Evolutionary conservation across 345 rosid species (phyloP).

Genomic region (Eucalyptus victrix): DNA sequence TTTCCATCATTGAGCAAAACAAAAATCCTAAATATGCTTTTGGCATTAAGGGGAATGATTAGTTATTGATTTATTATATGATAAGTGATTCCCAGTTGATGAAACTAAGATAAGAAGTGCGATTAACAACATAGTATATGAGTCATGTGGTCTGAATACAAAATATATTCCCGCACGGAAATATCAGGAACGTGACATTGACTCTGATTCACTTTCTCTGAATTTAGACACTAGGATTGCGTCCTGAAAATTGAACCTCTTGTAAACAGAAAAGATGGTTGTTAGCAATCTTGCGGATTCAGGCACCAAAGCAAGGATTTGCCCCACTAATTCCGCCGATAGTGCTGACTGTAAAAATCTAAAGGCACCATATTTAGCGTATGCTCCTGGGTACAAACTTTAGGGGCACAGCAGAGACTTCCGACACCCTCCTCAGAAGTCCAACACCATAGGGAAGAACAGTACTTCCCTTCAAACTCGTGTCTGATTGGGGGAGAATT

Average conservation of each 20-base stretch:
- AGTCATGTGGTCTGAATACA: background rate
- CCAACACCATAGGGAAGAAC: too few relatives aligned
- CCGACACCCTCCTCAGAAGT: too few relatives aligned
- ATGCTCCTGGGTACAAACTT: too few relatives aligned
- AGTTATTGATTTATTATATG: background rate
- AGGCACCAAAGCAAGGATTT: background rate
- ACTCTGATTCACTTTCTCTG: background rate
- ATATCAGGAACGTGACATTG: background rate
- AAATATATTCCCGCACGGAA: background rate
- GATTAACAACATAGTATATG: background rate
- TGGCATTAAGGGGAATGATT: background rate
- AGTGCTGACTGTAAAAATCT: background rate
- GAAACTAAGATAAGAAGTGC: background rate
- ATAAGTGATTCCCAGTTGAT: background rate
- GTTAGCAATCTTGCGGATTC: background rate
- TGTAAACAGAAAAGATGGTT: background rate
- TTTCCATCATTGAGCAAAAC: background rate
- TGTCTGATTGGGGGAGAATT: too few relatives aligned
- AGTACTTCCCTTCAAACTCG: too few relatives aligned
- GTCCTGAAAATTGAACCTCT: background rate
- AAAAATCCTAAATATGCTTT: background rate
- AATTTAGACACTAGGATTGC: background rate
- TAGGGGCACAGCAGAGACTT: too few relatives aligned
- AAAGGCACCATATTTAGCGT: background rate
- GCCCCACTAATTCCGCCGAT: fast-evolving